Evolutionary conservation across 2,329 filamentous ascomycete species (phyloP), one percentile per base, ranked within the genome.

Genomic region (Akanthomyces lecanii): DNA sequence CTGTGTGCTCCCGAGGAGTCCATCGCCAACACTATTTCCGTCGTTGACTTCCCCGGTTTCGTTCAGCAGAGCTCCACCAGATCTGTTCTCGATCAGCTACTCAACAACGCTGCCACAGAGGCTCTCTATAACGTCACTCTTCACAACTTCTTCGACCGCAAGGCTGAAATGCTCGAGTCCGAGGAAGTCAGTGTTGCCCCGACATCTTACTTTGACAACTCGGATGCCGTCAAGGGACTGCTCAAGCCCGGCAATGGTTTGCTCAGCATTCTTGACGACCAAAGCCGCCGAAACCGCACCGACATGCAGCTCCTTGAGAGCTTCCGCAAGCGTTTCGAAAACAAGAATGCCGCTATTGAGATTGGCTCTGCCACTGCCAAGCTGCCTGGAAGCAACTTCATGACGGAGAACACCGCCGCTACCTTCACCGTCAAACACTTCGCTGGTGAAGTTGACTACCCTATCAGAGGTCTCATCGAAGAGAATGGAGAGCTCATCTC

Each of bases 171-270:
- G 77, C 82, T 99, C 25, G 95, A 99, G 72, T 92, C 89, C 1
- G 95, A 99, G 74, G 95, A 99, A 73, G 91, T 99, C 42, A 87
- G 83, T 38, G 91, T 99, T 3, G 85, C 93, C 2, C 89, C 93
- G 0, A 97, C 94, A 0, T 97, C 92, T 78, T 99, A 98, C 76
- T 99, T 97, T 69, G 95, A 99, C 76, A 99, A 98, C 75, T 92
- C 91, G 0, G 95, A 98, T 74, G 92, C 94, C 11, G 92, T 97
- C 65, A 92, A 90, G 70, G 94, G 92, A 14, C 82, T 99, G 38
- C 80, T 99, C 62, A 99, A 98, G 78, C 83, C 91, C 63, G 92
- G 93, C 30, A 98, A 98, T 70, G 95, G 95, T 51, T 81, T 99
- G 45, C 81, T 99, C 23, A 93, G 92, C 75, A 99, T 99, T 66